These are phyloP conservation scores for Penicillium manginii DNA, from an alignment of 495 filamentous ascomycete species.

Conservation along the genomic window DNA sequence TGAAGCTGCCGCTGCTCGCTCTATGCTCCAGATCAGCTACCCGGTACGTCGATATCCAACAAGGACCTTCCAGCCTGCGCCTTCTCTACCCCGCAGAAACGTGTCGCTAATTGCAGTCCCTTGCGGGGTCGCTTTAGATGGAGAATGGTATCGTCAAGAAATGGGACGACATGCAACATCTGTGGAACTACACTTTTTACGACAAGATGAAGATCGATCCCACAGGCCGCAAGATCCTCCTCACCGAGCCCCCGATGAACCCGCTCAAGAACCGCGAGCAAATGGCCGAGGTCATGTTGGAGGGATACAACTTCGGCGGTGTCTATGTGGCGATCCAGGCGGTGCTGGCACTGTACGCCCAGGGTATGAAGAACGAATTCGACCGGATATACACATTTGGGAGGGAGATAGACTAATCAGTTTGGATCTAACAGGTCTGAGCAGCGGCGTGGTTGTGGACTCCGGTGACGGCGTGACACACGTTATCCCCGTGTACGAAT, in stretches of 20 bases:
- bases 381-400: not conserved
- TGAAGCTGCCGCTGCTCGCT: conserved; percentile 92
- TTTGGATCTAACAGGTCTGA: conserved; percentile 65
- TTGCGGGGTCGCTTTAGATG: conserved; percentile 62
- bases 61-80: conserved; percentile 14
- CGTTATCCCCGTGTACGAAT: conserved; percentile 97
- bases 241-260: conserved; percentile 98
- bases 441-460: conserved; percentile 95
- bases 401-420: conserved; percentile 17
- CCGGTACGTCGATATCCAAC: conserved; percentile 61
- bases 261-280: conserved; percentile 92
- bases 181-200: conserved; percentile 98
- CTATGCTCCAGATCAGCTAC: conserved; percentile 97
- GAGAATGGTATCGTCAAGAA: conserved; percentile 99
- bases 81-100: conserved; percentile 27
- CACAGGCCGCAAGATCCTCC: conserved; percentile 91
- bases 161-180: conserved; percentile 99
- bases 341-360: conserved; percentile 94
- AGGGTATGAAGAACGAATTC: conserved; percentile 59
- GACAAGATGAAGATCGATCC: conserved; percentile 96
- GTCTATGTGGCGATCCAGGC: conserved; percentile 99
- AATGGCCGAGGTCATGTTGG: conserved; percentile 99
- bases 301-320: conserved; percentile 92
- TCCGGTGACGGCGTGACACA: conserved; percentile 98
- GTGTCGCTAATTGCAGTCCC: conserved; percentile 32